Evolutionary conservation across 2,329 filamentous ascomycete species (phyloP), one percentile per base, ranked within the genome.

Genomic region (Lachnellula suecica): DNA sequence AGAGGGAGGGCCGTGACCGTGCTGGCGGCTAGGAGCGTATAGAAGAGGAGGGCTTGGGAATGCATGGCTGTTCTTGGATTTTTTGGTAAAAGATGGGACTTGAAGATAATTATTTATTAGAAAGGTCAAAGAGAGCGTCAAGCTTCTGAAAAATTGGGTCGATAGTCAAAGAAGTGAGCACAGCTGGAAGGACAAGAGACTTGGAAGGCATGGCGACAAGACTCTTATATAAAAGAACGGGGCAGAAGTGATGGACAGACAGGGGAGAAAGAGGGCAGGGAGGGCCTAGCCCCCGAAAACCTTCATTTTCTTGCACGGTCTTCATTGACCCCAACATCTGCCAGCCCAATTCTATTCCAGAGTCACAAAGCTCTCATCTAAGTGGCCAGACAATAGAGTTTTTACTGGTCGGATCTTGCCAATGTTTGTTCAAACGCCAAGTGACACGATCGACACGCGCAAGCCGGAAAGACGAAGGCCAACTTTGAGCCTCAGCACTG

Each of bases 21-120:
- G 19, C 63, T 54, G 24, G 65, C 60, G 20, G 64, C 54, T 10
- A 72, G 52, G 22, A 71, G 49, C 31, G 65, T 65, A 40, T 70
- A 48, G 40, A 66, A 47, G 48, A 70, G 47, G 49, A 69, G 52
- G 51, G 67, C 61, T 44, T 62, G 66, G 54, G 60, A 50, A 44
- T 59, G 59, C 63, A 66, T 62, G 34, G 9, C 41, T 31, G 42
- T 25, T 43, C 40, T 57, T 58, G 38, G 38, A 27, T 44, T 23
- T 43, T 56, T 47, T 17, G 17, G 34, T 27, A 49, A 47, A 40
- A 15, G 47, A 50, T 44, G 24, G 19, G 44, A 40, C 49, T 38
- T 41, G 35, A 46, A 61, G 54, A 50, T 46, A 44, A 57, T 55
- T 59, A 57, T 51, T 49, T 44, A 49, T 37, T 44, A 43, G 48